These are phyloP conservation scores for Verbascum thapsus DNA, from an alignment of 257 asterid species.

Conservation along the genomic window DNA sequence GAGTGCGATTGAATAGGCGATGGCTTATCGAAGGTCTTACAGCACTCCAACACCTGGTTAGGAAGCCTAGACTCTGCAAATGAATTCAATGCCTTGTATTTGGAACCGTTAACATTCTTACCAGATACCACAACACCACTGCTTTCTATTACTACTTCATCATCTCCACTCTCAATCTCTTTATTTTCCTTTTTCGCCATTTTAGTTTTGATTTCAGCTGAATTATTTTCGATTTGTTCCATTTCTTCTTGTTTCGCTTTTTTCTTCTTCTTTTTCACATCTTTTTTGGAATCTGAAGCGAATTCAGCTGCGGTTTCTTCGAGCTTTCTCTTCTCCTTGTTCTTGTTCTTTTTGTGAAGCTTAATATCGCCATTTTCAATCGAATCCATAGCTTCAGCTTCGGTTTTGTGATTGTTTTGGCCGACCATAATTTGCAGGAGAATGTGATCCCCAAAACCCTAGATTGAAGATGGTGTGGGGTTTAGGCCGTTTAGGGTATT, in stretches of 20 bases:
- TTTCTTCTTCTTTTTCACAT: conserved; percentile 37
- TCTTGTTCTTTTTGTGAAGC: conserved; percentile 57
- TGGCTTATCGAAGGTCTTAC: conserved; percentile 81
- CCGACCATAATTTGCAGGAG: conserved; percentile 42
- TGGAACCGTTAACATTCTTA: conserved; percentile 56
- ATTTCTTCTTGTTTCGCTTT: conserved; percentile 30
- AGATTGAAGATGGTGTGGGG: conserved; percentile 26
- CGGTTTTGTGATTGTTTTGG: conserved; percentile 38
- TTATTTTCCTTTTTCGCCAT: conserved; percentile 19
- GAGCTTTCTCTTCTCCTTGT: conserved; percentile 64
- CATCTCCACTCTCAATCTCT: conserved; percentile 19
- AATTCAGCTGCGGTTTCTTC: conserved; percentile 51
- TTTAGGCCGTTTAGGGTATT: conserved; percentile 37
- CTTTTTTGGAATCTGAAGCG: conserved; percentile 40
- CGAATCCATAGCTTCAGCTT: conserved; percentile 33
- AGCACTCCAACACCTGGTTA: conserved; percentile 66
- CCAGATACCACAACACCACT: conserved; percentile 76
- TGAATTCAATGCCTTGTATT: conserved; percentile 61
- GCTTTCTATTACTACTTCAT: conserved; percentile 55
- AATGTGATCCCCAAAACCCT: conserved; percentile 38
- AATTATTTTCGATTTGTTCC: conserved; percentile 17
- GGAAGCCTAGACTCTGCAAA: conserved; percentile 75
- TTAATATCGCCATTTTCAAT: conserved; percentile 40
- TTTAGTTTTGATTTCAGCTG: no score
- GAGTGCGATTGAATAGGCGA: conserved; percentile 95